Evolutionary conservation across 176 grass and related monocot genomes (phyloP), one percentile per base, ranked within the genome.

Genomic region (Cenchrus fungigraminus): DNA sequence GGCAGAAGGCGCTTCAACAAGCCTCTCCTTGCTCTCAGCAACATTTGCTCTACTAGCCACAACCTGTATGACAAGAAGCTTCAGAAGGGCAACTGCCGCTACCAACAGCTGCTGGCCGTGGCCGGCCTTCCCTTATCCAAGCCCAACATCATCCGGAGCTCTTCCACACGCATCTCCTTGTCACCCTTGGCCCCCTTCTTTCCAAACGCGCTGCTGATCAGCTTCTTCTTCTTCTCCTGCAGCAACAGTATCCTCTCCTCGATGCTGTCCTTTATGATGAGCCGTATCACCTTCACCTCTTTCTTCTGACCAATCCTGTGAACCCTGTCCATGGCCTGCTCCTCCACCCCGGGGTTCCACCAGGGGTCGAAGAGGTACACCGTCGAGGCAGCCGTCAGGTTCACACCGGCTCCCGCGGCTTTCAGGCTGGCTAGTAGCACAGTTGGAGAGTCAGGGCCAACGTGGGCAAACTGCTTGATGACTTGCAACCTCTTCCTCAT

Each of bases 251-350:
- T 91, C 78, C 89, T 93, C 74, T 98, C 96, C 60, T 98, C 96
- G 6, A 98, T 94, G 89, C 91, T 98, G 50, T 37, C 86, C 68
- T 73, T 94, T 60, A 88, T 90, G 40, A 98, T 91, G 14, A 98
- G 77, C 74, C 96, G 89, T 43, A 98, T 76, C 45, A 94, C 91
- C 79, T 87, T 95, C 65, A 95, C 96, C 14, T 93, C 89, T 65
- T 87, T 81, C 56, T 66, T 82, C 89, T 98, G 96, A 19, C 96
- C 96, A 16, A 98, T 98, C 25, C 96, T 87, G 83, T 98, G 91
- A 40, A 98, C 96, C 58, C 91, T 89, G 78, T 94, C 96, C 96
- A 98, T 98, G 74, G 96, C 96, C 74, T 98, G 96, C 80, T 95
- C 89, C 88, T 98, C 96, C 54, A 94, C 89, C 47, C 89, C 96